Evolutionary conservation across 2,329 filamentous ascomycete genomes (phyloP).

Genomic region (Nigrospora sphaerica): DNA sequence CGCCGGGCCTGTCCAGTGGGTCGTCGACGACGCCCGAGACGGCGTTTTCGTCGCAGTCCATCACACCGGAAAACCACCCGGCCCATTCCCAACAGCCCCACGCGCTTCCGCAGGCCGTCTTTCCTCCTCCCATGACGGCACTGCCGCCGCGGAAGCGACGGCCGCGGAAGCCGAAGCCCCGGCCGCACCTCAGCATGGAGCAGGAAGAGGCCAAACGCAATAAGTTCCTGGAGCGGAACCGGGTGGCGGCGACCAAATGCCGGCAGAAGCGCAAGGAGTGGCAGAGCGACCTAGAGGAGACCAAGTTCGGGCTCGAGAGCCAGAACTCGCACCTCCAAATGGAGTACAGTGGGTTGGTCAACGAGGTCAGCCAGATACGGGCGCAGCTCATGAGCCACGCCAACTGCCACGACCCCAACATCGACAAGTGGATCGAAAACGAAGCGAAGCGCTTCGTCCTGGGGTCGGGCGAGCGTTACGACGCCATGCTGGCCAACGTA

Average conservation of each 20-base stretch:
- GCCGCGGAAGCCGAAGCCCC: constrained; percentile 14
- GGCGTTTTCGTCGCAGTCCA: constrained; percentile 12
- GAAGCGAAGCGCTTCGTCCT: constrained; percentile 43
- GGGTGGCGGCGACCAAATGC: constrained; percentile 67
- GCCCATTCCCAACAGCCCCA: not conserved
- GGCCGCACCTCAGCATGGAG: constrained; percentile 9
- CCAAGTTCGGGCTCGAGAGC: constrained; percentile 34
- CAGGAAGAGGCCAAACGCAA: constrained; percentile 38
- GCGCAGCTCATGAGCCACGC: constrained; percentile 45
- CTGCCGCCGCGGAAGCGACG: constrained; percentile 16
- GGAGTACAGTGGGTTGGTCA: constrained; percentile 33
- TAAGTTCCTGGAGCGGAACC: constrained; percentile 62
- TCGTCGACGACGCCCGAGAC: constrained; percentile 18
- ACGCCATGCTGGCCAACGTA: constrained; percentile 15
- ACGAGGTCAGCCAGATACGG: constrained; percentile 40
- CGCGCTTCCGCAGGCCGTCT: not conserved
- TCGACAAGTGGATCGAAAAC: constrained; percentile 45
- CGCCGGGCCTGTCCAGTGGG: constrained; percentile 15
- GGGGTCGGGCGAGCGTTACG: constrained; percentile 20
- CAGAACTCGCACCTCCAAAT: constrained; percentile 34
- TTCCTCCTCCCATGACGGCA: constrained; percentile 4
- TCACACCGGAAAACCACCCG: constrained; percentile 11
- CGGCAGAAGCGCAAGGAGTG: constrained; percentile 58
- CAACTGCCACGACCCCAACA: constrained; percentile 43
- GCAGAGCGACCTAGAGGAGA: constrained; percentile 41